Base-by-base conservation (phyloP, 1,284 basidiomycete genomes). In the Ceratobasidium sp. region DNA sequence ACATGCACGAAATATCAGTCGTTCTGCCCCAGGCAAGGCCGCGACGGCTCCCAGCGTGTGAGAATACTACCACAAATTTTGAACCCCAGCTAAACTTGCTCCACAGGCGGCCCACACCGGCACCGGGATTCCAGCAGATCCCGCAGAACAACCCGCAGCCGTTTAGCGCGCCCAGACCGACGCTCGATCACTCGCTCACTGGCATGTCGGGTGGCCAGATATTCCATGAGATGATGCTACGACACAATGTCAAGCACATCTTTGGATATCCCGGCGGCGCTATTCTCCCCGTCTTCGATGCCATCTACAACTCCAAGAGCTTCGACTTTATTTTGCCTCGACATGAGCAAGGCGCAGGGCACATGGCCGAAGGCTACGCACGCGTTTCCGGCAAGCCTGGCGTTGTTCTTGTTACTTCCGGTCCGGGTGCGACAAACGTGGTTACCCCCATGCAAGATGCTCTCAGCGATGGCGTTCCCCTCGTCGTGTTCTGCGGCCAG, bases 221-320 rank as follows among this genome's bases (percentile, higher is more conserved):
- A 83, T 98, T 99, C 86, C 96, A 99, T 84, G 97, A 99, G 86
- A 99, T 99, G 97, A 98, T 99, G 95, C 92, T 97, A 77, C 89
- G 97, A 74, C 97, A 99, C 84, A 90, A 90, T 77, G 97, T 99
- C 82, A 98, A 97, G 85, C 94, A 99, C 83, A 90, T 99, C 68
- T 99, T 99, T 82, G 97, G 97, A 63, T 99, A 99, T 85, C 97
- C 97, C 20, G 97, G 97, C 64, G 96, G 97, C 78, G 97, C 97
- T 65, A 99, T 99, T 83, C 91, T 99, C 23, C 98, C 97, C 80
- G 97, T 99, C 53, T 99, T 99, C 84, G 97, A 99, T 84, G 97
- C 98, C 82, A 99, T 99, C 84, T 93, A 99, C 89, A 94, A 98
- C 85, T 98, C 96, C 11, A 90, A 92, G 20, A 92, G 98, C 84